Conservation (phyloP, 139 green algal genomes). For the Raphidocelis subcapitata region DNA sequence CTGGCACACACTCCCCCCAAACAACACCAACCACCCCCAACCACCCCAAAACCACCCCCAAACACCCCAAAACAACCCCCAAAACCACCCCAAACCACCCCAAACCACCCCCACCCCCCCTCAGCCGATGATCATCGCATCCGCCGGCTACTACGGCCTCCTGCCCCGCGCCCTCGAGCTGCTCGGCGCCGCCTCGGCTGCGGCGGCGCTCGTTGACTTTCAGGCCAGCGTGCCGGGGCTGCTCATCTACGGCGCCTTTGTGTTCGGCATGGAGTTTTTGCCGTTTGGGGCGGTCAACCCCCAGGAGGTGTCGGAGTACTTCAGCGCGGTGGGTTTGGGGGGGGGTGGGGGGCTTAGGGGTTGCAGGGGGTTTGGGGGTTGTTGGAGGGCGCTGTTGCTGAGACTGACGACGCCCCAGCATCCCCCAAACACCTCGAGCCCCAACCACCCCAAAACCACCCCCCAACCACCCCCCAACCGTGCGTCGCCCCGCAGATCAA, state of each 20-base stretch:
- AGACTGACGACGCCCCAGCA: no score
- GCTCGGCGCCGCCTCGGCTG: neutral
- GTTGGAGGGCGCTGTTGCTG: no score
- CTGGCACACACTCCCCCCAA: no score
- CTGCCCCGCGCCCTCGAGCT: constrained; percentile 32
- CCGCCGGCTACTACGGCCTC: constrained; percentile 46
- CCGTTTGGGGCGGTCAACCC: constrained; percentile 54
- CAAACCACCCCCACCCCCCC: neutral
- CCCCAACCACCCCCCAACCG: no score
- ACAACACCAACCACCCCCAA: no score
- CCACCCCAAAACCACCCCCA: no score
- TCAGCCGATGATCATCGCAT: constrained; percentile 51
- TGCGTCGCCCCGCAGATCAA: no score
- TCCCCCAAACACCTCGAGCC: no score
- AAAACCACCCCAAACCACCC: no score
- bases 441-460: no score
- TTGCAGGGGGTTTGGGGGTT: no score
- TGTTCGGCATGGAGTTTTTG: constrained; percentile 53
- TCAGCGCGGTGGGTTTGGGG: constrained; percentile 32
- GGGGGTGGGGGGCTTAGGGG: no score
- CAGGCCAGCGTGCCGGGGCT: constrained; percentile 24
- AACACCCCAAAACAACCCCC: neutral
- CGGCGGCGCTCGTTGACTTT: neutral
- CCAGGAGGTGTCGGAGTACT: constrained; percentile 55
- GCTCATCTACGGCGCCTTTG: constrained; percentile 46